Percentiles rank a stretch among this genome's conserved stretches.
Conservation (phyloP, 1,284 basidiomycete genomes). For the Rhodotorula sp. region DNA sequence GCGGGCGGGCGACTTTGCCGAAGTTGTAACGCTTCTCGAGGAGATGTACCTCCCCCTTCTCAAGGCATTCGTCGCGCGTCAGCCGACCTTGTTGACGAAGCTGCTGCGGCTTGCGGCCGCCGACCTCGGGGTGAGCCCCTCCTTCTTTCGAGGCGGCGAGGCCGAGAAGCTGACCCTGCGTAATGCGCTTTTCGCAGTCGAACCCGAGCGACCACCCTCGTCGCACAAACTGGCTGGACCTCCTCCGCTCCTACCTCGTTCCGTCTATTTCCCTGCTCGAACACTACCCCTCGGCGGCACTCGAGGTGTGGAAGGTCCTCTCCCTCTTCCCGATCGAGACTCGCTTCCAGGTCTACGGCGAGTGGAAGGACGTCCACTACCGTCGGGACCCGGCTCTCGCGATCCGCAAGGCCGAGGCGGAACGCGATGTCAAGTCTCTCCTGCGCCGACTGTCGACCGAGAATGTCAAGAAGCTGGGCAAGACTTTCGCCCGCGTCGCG, state of each 20-base stretch:
- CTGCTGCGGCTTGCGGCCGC: slow-evolving; percentile 18
- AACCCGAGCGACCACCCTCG: slow-evolving; percentile 18
- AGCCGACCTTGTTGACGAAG: slow-evolving; percentile 24
- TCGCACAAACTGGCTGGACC: slow-evolving; percentile 65
- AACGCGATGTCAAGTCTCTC: slow-evolving; percentile 64
- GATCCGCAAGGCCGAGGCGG: slow-evolving; percentile 55
- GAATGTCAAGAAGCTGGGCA: slow-evolving; percentile 74
- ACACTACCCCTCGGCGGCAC: slow-evolving; percentile 78
- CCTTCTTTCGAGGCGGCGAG: slow-evolving; percentile 58
- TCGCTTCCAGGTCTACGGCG: slow-evolving; percentile 88
- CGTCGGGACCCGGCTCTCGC: slow-evolving; percentile 51
- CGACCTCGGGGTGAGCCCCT: slow-evolving; percentile 19
- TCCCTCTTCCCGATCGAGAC: slow-evolving; percentile 70
- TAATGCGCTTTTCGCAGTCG: neutral
- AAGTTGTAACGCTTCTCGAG: slow-evolving; percentile 54
- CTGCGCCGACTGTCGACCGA: slow-evolving; percentile 71
- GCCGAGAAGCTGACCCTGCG: neutral
- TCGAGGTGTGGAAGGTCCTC: slow-evolving; percentile 84
- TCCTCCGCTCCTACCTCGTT: slow-evolving; percentile 76
- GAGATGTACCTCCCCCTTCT: slow-evolving; percentile 53
- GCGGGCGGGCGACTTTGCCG: slow-evolving; percentile 62
- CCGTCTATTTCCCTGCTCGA: slow-evolving; percentile 82
- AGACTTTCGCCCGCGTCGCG: slow-evolving; percentile 87
- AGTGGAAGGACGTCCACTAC: slow-evolving; percentile 77
- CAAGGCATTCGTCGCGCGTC: slow-evolving; percentile 14